Conservation (phyloP, 345 rosid species). For the Salix viminalis region DNA sequence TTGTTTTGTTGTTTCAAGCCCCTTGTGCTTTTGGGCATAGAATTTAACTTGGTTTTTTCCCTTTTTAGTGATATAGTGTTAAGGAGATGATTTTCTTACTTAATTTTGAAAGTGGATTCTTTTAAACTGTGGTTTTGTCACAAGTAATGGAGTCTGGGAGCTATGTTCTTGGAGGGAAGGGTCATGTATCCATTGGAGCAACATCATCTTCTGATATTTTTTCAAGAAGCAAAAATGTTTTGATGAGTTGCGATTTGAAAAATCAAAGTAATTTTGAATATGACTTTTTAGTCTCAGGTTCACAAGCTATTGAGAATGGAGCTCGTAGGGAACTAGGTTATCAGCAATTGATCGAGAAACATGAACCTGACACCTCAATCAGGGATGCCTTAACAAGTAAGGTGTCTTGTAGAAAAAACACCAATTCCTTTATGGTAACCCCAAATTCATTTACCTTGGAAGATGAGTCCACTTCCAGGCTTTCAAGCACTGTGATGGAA, state of each 20-base stretch:
- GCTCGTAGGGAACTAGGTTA: constrained; percentile 31
- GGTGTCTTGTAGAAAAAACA: constrained; percentile 21
- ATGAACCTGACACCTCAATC: constrained; percentile 17
- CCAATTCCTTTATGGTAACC: constrained; percentile 22
- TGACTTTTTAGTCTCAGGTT: constrained; percentile 25
- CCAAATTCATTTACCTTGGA: constrained; percentile 28
- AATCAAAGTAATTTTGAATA: constrained; percentile 24
- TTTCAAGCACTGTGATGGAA: constrained; percentile 37
- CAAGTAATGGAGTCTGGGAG: constrained; percentile 50
- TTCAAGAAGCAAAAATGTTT: constrained; percentile 25
- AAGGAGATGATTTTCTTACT: background rate
- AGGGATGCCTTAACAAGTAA: constrained; percentile 24
- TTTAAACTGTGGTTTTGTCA: background rate
- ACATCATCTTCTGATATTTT: constrained; percentile 31
- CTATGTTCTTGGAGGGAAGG: constrained; percentile 40
- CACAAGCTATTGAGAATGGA: constrained; percentile 17
- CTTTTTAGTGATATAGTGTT: background rate
- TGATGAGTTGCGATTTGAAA: constrained; percentile 34
- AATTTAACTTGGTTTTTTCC: background rate
- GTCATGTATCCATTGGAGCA: constrained; percentile 20
- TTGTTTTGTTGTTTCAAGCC: constrained; percentile 1
- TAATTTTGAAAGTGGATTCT: constrained; percentile 12
- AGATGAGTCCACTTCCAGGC: constrained; percentile 38
- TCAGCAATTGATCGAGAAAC: constrained; percentile 30
- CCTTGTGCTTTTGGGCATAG: background rate